Evolutionary conservation across 1,284 basidiomycete genomes (phyloP), one percentile per base, ranked within the genome.

Genomic region (Quambalaria eucalypti): DNA sequence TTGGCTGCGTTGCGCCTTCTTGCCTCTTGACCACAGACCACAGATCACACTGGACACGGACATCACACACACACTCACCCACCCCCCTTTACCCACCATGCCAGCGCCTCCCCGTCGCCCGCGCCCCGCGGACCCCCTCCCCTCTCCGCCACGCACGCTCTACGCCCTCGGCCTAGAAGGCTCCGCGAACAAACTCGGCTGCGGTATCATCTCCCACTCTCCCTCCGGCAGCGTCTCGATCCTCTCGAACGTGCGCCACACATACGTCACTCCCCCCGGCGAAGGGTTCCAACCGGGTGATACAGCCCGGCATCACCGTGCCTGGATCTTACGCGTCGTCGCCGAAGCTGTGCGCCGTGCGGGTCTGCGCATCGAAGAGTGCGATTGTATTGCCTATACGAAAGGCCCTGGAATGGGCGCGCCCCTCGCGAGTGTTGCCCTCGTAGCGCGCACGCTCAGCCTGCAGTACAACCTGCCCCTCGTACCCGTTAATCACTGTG

Each of bases 391-490:
- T 51, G 96, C 92, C 72, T 99, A 86, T 75, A 99, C 93, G 0
- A 93, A 97, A 81, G 93, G 92, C 86, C 95, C 95, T 5, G 95
- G 95, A 0, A 98, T 99, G 95, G 95, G 95, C 50, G 91, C 90
- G 42, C 93, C 93, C 0, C 78, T 99, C 14, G 90, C 95, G 71
- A 91, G 90, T 2, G 91, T 97, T 16, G 92, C 90, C 0, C 78
- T 98, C 25, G 88, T 98, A n/a, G 92, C 95, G 1, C 82, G 95
- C 48, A 96, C 90, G 0, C 80, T 99, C 16, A 86, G 90, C 0
- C 80, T 93, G 19, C 78, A 98, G 58, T 92, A 88, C 77, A 77
- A 84, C 67, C 95, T 95, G 71, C 95, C 95, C 1, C 81, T 99
- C 7, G 85, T 99, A 3, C 92, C 90, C 2, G 95, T 98, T 26